These are phyloP conservation scores for Amanita exitialis DNA, from an alignment of 768 basidiomycete species.

Conservation along the genomic window DNA sequence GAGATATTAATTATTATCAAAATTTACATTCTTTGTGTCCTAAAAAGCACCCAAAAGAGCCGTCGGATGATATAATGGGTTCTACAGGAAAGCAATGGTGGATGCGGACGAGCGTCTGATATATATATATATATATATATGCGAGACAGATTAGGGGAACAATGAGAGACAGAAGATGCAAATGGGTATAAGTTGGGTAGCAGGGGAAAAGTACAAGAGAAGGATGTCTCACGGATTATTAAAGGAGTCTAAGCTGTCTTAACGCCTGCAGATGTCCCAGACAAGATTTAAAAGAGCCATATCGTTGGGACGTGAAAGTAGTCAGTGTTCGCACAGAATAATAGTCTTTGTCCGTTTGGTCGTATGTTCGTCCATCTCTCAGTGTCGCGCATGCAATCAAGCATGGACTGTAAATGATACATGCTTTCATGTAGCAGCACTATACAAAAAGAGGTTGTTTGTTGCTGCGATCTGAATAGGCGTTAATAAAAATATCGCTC, in stretches of 20 bases:
- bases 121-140: too few species aligned
- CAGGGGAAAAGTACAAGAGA: background rate
- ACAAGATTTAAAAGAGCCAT: background rate
- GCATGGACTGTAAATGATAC: conserved; percentile 3
- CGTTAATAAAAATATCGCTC: background rate
- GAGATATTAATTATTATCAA: background rate
- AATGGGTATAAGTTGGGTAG: background rate
- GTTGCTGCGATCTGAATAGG: conserved; percentile 80
- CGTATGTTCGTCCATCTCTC: conserved; percentile 3
- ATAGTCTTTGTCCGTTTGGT: background rate
- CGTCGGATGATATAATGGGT: background rate
- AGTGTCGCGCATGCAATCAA: conserved; percentile 2
- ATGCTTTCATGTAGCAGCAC: conserved; percentile 32
- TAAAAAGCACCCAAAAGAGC: background rate
- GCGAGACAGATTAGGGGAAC: background rate
- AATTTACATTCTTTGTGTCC: conserved; percentile 1
- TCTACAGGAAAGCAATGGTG: conserved; percentile 1
- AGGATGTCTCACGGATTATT: background rate
- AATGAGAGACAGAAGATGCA: background rate
- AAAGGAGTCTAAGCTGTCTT: background rate
- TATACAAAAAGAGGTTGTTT: conserved; percentile 89
- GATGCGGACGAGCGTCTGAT: background rate
- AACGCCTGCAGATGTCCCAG: conserved; percentile 2
- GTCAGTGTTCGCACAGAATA: conserved; percentile 2
- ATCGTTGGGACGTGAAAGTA: background rate